Percentiles rank a stretch among this genome's conserved stretches.
phyloP scores from a whole-genome alignment of 2,329 filamentous ascomycete genomes.

The Elsinoe necatrix region DNA sequence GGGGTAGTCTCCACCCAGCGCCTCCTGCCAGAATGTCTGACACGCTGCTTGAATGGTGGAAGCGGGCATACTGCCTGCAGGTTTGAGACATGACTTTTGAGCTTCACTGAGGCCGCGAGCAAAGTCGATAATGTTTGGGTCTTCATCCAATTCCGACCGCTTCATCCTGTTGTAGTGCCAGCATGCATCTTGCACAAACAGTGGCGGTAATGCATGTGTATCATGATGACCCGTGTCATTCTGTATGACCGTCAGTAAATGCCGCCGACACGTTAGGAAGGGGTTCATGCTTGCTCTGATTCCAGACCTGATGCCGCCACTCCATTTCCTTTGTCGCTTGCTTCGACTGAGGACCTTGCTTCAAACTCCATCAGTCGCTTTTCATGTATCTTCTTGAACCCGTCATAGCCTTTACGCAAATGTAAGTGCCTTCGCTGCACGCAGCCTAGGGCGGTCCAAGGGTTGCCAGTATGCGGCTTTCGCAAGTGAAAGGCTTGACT shows the following conservation, averaged over 20 bases:
- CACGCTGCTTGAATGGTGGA: constrained; percentile 15
- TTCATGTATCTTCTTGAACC: not conserved
- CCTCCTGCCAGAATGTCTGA: constrained; percentile 16
- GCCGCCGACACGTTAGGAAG: not conserved
- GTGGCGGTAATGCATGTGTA: constrained; percentile 17
- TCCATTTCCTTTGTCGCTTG: not conserved
- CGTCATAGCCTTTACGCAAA: constrained; percentile 5
- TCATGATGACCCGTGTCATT: constrained; percentile 14
- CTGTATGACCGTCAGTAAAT: not conserved
- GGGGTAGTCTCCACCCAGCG: constrained; percentile 8
- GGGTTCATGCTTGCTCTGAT: constrained; percentile 2
- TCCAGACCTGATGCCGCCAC: not conserved
- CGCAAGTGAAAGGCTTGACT: not conserved
- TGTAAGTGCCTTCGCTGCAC: not conserved
- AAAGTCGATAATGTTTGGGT: constrained; percentile 17
- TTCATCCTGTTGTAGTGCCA: constrained; percentile 20
- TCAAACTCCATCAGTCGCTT: constrained; percentile 6
- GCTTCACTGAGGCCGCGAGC: constrained; percentile 15
- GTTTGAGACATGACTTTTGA: constrained; percentile 12
- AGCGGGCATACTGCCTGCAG: constrained; percentile 13
- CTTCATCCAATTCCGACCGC: constrained; percentile 17
- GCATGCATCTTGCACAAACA: constrained; percentile 18
- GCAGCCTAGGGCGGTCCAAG: not conserved
- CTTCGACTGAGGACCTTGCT: not conserved
- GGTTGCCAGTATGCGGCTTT: not conserved